A percentile compares a stretch with the other conserved stretches of the same genome.
Evolutionary conservation across 495 filamentous ascomycete genomes (phyloP).

Genomic region (Platismatia glauca): DNA sequence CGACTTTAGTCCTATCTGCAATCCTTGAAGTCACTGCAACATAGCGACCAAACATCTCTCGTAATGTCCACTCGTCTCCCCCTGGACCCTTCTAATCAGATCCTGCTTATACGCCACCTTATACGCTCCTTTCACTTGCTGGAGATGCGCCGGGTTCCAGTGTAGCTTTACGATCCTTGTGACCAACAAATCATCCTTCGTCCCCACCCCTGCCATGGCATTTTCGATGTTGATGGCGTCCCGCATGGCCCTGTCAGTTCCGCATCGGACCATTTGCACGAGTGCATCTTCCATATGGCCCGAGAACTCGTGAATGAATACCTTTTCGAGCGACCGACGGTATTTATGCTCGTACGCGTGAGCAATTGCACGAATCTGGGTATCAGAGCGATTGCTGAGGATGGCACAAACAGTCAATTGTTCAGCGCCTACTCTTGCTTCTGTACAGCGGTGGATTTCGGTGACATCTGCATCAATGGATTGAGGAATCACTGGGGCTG

Average conservation of each 20-base stretch:
- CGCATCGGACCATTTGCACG: slow-evolving; percentile 66
- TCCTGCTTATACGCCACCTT: slow-evolving; percentile 51
- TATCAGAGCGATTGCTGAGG: slow-evolving; percentile 61
- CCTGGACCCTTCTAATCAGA: slow-evolving; percentile 55
- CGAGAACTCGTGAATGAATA: slow-evolving; percentile 71
- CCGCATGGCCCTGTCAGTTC: slow-evolving; percentile 67
- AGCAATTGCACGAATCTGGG: slow-evolving; percentile 71
- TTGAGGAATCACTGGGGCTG: slow-evolving; percentile 57
- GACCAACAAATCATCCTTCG: slow-evolving; percentile 74
- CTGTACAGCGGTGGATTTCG: slow-evolving; percentile 63
- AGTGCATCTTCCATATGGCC: slow-evolving; percentile 88
- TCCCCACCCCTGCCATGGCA: slow-evolving; percentile 77
- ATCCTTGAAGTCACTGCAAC: slow-evolving; percentile 12
- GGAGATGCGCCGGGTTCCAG: slow-evolving; percentile 66
- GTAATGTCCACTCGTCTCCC: slow-evolving; percentile 85
- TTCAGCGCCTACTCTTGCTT: slow-evolving; percentile 62
- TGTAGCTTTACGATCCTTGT: slow-evolving; percentile 64
- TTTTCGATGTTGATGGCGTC: slow-evolving; percentile 76
- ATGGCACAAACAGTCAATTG: slow-evolving; percentile 68
- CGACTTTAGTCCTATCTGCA: not conserved
- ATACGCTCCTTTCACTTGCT: slow-evolving; percentile 67
- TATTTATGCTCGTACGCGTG: slow-evolving; percentile 61
- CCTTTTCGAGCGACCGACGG: slow-evolving; percentile 54
- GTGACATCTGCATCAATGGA: slow-evolving; percentile 62
- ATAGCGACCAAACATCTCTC: slow-evolving; percentile 55